Percentiles rank a stretch among this genome's conserved stretches.
These are phyloP conservation scores for Senna tora DNA, from an alignment of 306 rosid genomes.

Conservation along the genomic window DNA sequence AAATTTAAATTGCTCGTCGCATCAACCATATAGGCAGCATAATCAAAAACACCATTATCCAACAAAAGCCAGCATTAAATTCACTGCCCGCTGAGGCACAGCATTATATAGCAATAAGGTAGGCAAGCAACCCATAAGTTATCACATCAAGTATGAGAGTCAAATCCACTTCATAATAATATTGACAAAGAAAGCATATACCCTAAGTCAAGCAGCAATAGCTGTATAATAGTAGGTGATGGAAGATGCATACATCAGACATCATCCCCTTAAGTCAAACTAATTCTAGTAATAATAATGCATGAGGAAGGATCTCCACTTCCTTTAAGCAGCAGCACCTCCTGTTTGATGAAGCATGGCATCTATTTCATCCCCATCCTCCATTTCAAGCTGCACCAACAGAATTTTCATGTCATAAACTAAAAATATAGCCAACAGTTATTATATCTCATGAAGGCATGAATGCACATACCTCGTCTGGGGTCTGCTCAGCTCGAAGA, in stretches of 20 bases:
- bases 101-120: background rate
- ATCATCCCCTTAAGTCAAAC: constrained; percentile 30
- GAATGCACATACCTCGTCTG: constrained; percentile 60
- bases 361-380: constrained; percentile 84
- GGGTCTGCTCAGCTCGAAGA: constrained; percentile 77
- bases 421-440: background rate
- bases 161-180: constrained; percentile 34
- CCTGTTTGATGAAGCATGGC: constrained; percentile 93
- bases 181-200: constrained; percentile 41
- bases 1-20: too few relatives aligned
- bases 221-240: constrained; percentile 26
- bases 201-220: constrained; percentile 29
- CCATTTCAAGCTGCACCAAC: constrained; percentile 78
- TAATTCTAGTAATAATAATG: constrained; percentile 39
- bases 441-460: background rate
- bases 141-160: constrained; percentile 4
- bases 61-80: background rate
- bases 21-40: too few relatives aligned
- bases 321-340: constrained; percentile 48
- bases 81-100: background rate
- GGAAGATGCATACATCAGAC: constrained; percentile 34
- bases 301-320: background rate
- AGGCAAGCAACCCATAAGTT: background rate
- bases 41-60: background rate
- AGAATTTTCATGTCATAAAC: constrained; percentile 5